A percentile compares a stretch with the other conserved stretches of the same genome.
Conservation (phyloP, 75 land plant genomes). For the Cunninghamia lanceolata region DNA sequence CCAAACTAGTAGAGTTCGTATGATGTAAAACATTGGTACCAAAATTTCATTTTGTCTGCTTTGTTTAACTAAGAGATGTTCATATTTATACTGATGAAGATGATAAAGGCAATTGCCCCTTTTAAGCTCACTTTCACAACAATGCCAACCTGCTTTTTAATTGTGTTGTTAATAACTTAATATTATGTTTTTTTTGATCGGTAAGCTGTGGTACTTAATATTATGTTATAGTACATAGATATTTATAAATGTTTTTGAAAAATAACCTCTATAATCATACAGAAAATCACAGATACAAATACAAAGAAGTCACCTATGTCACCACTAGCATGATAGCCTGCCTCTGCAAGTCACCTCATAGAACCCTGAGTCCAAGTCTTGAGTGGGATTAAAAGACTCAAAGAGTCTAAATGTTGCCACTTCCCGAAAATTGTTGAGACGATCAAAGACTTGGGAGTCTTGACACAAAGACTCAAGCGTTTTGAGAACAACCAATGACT, state of each 20-base stretch:
- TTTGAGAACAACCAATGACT: neutral
- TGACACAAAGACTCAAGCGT: neutral
- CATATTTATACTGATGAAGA: neutral
- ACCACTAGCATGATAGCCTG: neutral
- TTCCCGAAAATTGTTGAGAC: neutral
- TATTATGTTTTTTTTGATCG: too few species aligned
- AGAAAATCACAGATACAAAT: neutral
- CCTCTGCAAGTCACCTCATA: neutral
- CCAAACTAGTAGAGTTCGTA: neutral
- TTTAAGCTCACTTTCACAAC: too few species aligned
- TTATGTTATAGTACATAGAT: too few species aligned
- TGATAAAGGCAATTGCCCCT: neutral
- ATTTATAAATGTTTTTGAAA: too few species aligned
- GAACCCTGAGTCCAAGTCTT: neutral
- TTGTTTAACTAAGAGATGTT: neutral
- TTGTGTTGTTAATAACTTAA: too few species aligned
- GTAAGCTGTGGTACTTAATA: too few species aligned
- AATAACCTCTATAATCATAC: neutral
- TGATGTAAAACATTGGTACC: neutral
- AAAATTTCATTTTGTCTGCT: neutral
- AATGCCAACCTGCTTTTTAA: too few species aligned
- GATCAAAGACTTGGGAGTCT: neutral
- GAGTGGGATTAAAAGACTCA: neutral
- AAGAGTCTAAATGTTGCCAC: neutral
- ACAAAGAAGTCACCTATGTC: neutral